Evolutionary conservation across 140 eudicot genomes (phyloP), one percentile per base, ranked within the genome.

Genomic region (Oenanthe javanica): DNA sequence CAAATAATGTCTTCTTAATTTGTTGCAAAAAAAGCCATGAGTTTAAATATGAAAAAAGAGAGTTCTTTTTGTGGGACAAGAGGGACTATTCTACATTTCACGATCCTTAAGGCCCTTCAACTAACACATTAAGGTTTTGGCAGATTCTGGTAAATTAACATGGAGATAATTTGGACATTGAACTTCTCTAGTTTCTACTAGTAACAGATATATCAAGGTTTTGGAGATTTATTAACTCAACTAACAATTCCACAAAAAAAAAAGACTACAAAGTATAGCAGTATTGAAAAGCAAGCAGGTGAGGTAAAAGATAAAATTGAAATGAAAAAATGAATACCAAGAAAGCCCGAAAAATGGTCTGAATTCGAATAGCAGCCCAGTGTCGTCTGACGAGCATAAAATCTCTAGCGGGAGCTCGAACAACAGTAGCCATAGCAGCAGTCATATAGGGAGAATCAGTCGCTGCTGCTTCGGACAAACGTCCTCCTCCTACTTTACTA

Each of bases 291-390:
- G 31, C 31, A 31, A 31, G 31, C 31, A 31, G 31, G 31, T 31
- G 31, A 31, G 31, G 31, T 31, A 31, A 31, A 31, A 31, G 31
- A 31, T 31, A 31, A 43, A 45, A 27, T 19, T 9, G 25, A 48
- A 25, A 0, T 31, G 31, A 31, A 31, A 0, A 15, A 69, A 14
- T 9, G 25, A 7, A 72, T 92, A 94, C 99, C 97, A 94, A 21
- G 21, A 90, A 92, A 63, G 92, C 93, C 71, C 99, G 96, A 80
- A 94, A 94, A 72, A 87, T 82, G 0, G 99, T 83, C 82, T 94
- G 99, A 79, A 94, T 94, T 36, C 99, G 87, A 76, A 92, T 85
- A 5, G 95, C 97, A 81, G 99, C 99, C 97, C 97, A 94, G 80
- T 92, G 95, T 79, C 85, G 81, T 40, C 89, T 89, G 18, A 95